These are phyloP conservation scores for Pelargonium citronellum DNA, from an alignment of 441 rosid genomes.

Conservation along the genomic window DNA sequence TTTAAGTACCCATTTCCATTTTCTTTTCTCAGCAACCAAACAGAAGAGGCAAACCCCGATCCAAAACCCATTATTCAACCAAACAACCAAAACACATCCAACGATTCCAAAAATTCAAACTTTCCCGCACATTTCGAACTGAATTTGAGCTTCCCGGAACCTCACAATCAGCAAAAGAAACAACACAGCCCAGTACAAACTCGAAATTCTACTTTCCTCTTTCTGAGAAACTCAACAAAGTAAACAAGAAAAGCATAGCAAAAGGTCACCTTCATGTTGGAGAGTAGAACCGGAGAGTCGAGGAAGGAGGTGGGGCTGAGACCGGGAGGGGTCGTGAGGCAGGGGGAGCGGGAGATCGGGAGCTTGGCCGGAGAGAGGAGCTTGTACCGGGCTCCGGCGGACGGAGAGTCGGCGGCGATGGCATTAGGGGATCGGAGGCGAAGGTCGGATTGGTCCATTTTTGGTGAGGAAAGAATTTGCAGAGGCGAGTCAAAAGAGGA, in stretches of 20 bases:
- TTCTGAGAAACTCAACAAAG: background rate
- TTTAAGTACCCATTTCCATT: background rate
- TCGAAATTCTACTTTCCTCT: background rate
- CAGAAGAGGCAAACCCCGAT: slow-evolving; percentile 9
- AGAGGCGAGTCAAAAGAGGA: background rate
- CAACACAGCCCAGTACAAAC: background rate
- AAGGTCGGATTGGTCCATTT: background rate
- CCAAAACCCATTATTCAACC: background rate
- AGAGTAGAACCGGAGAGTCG: slow-evolving; percentile 26
- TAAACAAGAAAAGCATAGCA: background rate
- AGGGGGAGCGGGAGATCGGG: slow-evolving; percentile 26
- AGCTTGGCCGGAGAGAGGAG: slow-evolving; percentile 29
- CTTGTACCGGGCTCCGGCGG: slow-evolving; percentile 22
- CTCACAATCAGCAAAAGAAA: background rate
- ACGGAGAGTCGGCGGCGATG: background rate
- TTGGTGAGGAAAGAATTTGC: background rate
- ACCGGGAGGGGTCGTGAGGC: slow-evolving; percentile 22
- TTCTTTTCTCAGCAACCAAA: background rate
- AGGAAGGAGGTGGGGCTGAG: slow-evolving; percentile 27
- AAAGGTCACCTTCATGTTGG: slow-evolving; percentile 23
- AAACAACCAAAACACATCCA: background rate
- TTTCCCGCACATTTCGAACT: background rate
- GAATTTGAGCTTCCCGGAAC: background rate
- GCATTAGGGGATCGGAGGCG: background rate
- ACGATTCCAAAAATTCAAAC: background rate